Conservation (phyloP, 2,329 filamentous ascomycete genomes). For the Ceratocystis diversiconidia region DNA sequence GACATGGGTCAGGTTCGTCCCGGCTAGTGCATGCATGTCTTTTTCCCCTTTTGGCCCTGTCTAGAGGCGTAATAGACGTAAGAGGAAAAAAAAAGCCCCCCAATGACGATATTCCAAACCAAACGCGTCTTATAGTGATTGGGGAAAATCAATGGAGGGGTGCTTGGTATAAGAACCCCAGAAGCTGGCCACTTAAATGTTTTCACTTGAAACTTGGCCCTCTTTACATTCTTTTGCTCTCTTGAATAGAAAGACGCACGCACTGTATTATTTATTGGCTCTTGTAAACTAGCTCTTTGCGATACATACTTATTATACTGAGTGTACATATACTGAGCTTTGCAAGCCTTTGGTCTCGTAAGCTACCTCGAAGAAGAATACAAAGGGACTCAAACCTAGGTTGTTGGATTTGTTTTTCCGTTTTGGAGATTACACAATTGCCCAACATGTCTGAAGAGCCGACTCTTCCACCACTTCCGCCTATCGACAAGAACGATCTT, state of each 20-base stretch:
- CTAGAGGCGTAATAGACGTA: too few relatives aligned
- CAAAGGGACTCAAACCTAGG: not conserved
- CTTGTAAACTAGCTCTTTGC: not conserved
- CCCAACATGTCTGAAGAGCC: conserved; percentile 30
- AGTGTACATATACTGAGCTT: not conserved
- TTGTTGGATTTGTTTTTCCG: not conserved
- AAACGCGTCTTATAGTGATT: conserved; percentile 4
- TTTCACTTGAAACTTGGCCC: not conserved
- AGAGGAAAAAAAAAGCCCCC: conserved; percentile 2
- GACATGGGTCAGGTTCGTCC: not conserved
- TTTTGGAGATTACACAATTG: not conserved
- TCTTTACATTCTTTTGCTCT: not conserved
- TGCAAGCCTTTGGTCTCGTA: not conserved
- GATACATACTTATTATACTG: not conserved
- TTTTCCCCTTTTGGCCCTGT: conserved; percentile 2
- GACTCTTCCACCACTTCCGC: conserved; percentile 29
- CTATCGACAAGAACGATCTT: conserved; percentile 22
- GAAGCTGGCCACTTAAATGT: not conserved
- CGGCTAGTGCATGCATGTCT: not conserved
- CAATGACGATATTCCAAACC: conserved; percentile 1
- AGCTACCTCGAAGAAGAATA: not conserved
- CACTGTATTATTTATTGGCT: not conserved
- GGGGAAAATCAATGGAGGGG: not conserved
- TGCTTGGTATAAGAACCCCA: conserved; percentile 1
- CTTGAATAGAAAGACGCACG: not conserved